These are phyloP conservation scores for Rhodotorula sp. DNA, from an alignment of 1,284 basidiomycete species.

Conservation along the genomic window DNA sequence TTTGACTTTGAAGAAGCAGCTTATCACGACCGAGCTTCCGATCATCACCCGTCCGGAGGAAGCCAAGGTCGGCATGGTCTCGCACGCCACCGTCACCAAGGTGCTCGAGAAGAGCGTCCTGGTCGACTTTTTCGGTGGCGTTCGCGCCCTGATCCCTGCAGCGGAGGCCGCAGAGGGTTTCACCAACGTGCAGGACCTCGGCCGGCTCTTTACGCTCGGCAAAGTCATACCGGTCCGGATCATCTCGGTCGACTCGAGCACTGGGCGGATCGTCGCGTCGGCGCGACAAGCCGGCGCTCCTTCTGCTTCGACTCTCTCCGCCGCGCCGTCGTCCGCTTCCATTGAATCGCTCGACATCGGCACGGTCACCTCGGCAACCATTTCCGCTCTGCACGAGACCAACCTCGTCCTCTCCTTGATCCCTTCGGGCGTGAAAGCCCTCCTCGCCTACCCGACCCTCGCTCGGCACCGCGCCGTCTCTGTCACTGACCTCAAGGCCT, in stretches of 20 bases:
- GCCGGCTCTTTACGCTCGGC: slow-evolving; percentile 71
- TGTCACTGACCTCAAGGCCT: slow-evolving; percentile 66
- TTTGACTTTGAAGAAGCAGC: slow-evolving; percentile 87
- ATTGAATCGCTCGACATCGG: slow-evolving; percentile 57
- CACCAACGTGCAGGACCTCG: slow-evolving; percentile 58
- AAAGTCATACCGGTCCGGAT: slow-evolving; percentile 85
- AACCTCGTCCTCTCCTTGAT: slow-evolving; percentile 69
- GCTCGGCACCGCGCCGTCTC: slow-evolving; percentile 73
- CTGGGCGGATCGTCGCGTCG: slow-evolving; percentile 73
- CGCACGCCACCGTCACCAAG: slow-evolving; percentile 80
- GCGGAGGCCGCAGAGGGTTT: slow-evolving; percentile 73
- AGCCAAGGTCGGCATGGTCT: slow-evolving; percentile 68
- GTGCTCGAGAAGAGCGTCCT: slow-evolving; percentile 72
- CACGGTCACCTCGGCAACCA: slow-evolving; percentile 65
- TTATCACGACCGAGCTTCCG: slow-evolving; percentile 74
- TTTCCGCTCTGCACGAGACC: slow-evolving; percentile 78
- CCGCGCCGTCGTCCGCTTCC: slow-evolving; percentile 67
- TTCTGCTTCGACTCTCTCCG: slow-evolving; percentile 56
- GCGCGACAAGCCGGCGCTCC: slow-evolving; percentile 67
- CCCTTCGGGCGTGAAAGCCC: slow-evolving; percentile 64
- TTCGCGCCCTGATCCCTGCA: slow-evolving; percentile 77
- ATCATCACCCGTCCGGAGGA: slow-evolving; percentile 67
- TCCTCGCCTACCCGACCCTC: slow-evolving; percentile 80
- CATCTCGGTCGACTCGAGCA: slow-evolving; percentile 65
- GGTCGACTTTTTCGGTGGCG: slow-evolving; percentile 85